phyloP scores from a whole-genome alignment of 768 basidiomycete species.

The Mycena rosella region DNA sequence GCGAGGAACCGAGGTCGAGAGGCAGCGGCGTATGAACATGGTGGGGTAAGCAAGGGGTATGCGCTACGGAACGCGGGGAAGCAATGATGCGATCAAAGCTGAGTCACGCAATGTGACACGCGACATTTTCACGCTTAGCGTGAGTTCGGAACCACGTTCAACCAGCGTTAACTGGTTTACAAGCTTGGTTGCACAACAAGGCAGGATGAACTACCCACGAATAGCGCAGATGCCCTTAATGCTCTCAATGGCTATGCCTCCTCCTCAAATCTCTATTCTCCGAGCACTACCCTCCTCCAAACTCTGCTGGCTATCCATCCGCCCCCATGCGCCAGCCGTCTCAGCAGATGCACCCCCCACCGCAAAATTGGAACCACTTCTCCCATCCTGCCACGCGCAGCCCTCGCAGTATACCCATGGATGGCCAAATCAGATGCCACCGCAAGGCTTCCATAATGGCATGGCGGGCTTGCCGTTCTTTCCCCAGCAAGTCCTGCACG shows the following conservation, averaged over 20 bases:
- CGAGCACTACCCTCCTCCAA: conserved; percentile 3
- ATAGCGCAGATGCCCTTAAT: neutral
- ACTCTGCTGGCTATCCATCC: conserved; percentile 11
- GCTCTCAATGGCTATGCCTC: conserved; percentile 4
- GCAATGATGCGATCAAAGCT: neutral
- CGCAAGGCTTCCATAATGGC: conserved; percentile 40
- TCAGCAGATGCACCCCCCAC: conserved; percentile 36
- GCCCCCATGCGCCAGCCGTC: conserved; percentile 13
- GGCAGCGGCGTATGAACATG: no score
- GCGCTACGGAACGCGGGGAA: no score
- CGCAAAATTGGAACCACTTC: conserved; percentile 34
- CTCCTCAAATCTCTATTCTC: conserved; percentile 6
- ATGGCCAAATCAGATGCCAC: conserved; percentile 51
- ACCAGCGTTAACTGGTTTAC: no score
- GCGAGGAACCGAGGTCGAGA: conserved; percentile 62
- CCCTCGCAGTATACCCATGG: conserved; percentile 47
- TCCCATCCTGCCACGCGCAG: conserved; percentile 49
- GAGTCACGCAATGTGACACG: no score
- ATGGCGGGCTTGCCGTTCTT: conserved; percentile 48
- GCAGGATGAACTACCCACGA: conserved; percentile 37
- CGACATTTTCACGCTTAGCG: no score
- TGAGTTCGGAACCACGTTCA: no score
- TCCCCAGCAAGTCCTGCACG: conserved; percentile 68
- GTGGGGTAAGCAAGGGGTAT: no score
- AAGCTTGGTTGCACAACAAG: no score